phyloP scores from a whole-genome alignment of 306 rosid species.

The barrel medic (Medicago truncatula) region DNA sequence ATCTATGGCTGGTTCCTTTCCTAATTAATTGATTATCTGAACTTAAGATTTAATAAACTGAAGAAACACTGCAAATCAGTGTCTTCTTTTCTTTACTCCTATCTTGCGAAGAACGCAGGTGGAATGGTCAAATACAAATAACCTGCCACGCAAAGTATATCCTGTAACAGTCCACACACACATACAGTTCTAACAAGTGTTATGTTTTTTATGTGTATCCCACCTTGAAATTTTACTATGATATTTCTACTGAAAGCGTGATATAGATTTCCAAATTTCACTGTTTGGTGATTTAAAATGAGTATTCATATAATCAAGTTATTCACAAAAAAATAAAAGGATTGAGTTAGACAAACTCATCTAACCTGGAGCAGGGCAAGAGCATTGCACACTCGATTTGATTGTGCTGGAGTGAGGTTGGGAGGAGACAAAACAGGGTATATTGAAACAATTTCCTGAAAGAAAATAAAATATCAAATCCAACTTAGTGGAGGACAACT shows the following conservation, averaged over 20 bases:
- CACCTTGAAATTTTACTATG: constrained; percentile 13
- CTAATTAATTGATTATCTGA: constrained; percentile 16
- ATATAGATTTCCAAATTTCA: constrained; percentile 15
- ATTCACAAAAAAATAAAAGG: constrained; percentile 30
- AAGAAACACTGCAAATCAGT: constrained; percentile 15
- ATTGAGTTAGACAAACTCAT: constrained; percentile 34
- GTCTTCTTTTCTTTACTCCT: constrained; percentile 10
- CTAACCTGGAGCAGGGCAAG: constrained; percentile 97
- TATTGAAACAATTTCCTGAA: constrained; percentile 93
- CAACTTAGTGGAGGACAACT: constrained; percentile 16
- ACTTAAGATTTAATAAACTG: not conserved
- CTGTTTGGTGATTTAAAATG: constrained; percentile 3
- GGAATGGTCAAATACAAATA: constrained; percentile 1
- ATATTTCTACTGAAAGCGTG: not conserved
- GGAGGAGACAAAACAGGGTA: constrained; percentile 97
- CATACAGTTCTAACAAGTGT: not conserved
- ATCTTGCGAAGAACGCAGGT: constrained; percentile 8
- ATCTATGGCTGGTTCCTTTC: constrained; percentile 1
- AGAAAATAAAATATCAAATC: constrained; percentile 37
- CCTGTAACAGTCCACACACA: not conserved
- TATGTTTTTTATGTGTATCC: constrained; percentile 15
- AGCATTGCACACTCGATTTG: constrained; percentile 97
- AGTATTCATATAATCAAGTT: constrained; percentile 19
- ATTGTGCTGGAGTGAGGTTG: constrained; percentile 84
- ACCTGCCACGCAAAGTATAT: not conserved